These are phyloP conservation scores for Sordariomycetes sp. DNA, from an alignment of 2,329 filamentous ascomycete genomes.

Conservation along the genomic window DNA sequence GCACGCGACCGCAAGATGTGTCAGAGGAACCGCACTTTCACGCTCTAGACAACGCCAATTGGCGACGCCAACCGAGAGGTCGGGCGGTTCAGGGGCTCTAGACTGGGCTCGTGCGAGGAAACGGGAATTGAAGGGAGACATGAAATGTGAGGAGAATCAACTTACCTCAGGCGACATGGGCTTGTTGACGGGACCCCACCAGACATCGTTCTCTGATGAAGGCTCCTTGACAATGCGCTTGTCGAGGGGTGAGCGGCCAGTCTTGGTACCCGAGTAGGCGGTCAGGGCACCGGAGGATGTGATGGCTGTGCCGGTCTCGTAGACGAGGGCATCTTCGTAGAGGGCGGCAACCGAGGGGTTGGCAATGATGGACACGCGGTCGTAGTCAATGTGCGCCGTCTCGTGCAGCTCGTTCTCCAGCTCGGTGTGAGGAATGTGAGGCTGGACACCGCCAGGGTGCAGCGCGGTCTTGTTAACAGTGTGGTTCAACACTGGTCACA, in stretches of 20 bases:
- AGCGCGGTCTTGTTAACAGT: constrained; percentile 86
- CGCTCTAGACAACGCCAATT: background rate
- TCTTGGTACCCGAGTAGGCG: constrained; percentile 97
- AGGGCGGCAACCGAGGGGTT: constrained; percentile 93
- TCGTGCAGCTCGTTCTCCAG: constrained; percentile 95
- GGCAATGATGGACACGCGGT: constrained; percentile 89
- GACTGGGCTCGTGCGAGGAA: too few relatives aligned
- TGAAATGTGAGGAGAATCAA: background rate
- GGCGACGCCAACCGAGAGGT: constrained; percentile 2
- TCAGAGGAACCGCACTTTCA: background rate
- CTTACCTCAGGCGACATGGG: constrained; percentile 92
- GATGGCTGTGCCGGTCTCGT: constrained; percentile 96
- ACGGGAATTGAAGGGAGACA: background rate
- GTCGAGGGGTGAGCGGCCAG: constrained; percentile 89
- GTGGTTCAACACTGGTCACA: constrained; percentile 9
- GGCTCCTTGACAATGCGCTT: constrained; percentile 96
- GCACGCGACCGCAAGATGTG: constrained; percentile 3
- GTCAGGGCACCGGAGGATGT: constrained; percentile 91
- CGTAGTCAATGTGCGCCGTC: constrained; percentile 97
- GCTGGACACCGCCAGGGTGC: constrained; percentile 85
- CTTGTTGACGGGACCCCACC: constrained; percentile 99
- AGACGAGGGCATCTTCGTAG: constrained; percentile 94
- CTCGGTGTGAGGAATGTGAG: constrained; percentile 83
- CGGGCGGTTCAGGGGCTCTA: background rate
- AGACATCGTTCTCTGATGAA: constrained; percentile 82